Conservation (phyloP, 331 rosid species). For the Malus hybrid region DNA sequence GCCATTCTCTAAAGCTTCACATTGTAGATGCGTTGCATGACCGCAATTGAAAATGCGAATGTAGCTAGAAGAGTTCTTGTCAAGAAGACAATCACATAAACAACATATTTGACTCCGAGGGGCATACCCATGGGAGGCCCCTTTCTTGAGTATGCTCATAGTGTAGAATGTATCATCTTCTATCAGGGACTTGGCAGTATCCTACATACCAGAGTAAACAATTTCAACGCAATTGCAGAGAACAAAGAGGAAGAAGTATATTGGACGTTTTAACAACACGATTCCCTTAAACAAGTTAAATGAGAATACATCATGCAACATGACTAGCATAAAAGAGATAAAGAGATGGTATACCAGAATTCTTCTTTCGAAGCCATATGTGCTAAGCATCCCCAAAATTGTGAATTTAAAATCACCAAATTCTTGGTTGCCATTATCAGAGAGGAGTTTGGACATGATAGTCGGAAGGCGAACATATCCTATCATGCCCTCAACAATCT, state of each 20-base stretch:
- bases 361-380: slow-evolving; percentile 93
- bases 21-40: slow-evolving; percentile 83
- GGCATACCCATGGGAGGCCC: slow-evolving; percentile 92
- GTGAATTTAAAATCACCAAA: slow-evolving; percentile 93
- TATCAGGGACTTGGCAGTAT: slow-evolving; percentile 87
- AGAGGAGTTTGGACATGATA: slow-evolving; percentile 91
- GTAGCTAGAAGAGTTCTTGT: slow-evolving; percentile 54
- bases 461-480: slow-evolving; percentile 91
- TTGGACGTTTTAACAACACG: too few relatives aligned
- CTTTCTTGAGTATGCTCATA: slow-evolving; percentile 86
- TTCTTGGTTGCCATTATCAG: slow-evolving; percentile 90
- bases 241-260: background rate
- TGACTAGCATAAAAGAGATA: background rate
- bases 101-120: slow-evolving; percentile 68
- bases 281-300: too few relatives aligned
- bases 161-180: slow-evolving; percentile 92
- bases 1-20: slow-evolving; percentile 65
- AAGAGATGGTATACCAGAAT: slow-evolving; percentile 55
- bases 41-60: slow-evolving; percentile 89
- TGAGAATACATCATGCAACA: too few relatives aligned
- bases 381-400: slow-evolving; percentile 92
- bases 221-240: slow-evolving; percentile 15
- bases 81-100: slow-evolving; percentile 60
- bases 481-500: slow-evolving; percentile 95
- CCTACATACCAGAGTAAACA: slow-evolving; percentile 33